A percentile compares a stretch with the other conserved stretches of the same genome.
Conservation (phyloP, 2,329 filamentous ascomycete species). For the Calonectria multiphialidica region DNA sequence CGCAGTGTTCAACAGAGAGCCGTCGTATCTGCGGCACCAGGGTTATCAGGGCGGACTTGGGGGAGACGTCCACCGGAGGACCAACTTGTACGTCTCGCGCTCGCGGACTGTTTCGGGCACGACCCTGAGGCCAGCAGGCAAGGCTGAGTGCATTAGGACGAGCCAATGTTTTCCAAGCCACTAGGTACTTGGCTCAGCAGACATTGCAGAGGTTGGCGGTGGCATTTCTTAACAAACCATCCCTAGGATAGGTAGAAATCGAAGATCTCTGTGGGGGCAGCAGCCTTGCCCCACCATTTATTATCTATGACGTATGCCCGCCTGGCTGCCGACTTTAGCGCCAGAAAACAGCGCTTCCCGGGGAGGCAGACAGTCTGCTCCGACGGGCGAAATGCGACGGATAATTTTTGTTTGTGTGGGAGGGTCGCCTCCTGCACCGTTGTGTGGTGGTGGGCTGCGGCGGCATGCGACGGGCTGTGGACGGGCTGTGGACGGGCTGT, state of each 20-base stretch:
- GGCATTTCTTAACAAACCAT: neutral
- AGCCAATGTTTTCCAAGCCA: neutral
- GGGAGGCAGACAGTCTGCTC: neutral
- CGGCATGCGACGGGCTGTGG: no score
- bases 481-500: no score
- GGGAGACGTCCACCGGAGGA: neutral
- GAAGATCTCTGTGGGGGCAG: slow-evolving; percentile 1
- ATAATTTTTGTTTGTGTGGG: no score
- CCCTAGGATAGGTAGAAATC: neutral
- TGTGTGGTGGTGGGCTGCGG: no score
- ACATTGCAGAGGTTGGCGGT: neutral
- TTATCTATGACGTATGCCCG: neutral
- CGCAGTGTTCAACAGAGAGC: neutral
- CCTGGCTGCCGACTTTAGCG: neutral
- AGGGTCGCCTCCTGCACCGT: no score
- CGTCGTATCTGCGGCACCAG: neutral
- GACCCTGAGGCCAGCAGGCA: slow-evolving; percentile 1
- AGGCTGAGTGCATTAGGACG: neutral
- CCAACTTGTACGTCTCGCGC: slow-evolving; percentile 4
- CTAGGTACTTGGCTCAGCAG: neutral
- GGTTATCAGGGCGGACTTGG: neutral
- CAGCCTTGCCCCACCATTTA: neutral
- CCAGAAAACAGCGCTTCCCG: neutral
- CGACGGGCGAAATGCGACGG: neutral
- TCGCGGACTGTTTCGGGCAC: neutral